These are phyloP conservation scores for Lepidium aucheri DNA, from an alignment of 345 rosid species.

Conservation along the genomic window DNA sequence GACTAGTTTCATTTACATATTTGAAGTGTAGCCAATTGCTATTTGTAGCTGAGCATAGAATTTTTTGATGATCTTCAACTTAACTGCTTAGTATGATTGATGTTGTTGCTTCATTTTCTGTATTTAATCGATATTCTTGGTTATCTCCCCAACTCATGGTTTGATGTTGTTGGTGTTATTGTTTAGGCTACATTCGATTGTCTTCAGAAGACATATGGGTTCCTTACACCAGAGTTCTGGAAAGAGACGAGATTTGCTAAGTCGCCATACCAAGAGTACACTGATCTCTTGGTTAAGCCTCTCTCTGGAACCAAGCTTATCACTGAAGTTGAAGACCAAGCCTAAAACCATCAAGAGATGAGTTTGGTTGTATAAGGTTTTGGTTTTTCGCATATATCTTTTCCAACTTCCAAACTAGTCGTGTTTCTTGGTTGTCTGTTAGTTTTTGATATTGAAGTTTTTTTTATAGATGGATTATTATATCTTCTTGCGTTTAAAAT, in stretches of 20 bases:
- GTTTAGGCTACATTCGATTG: slow-evolving; percentile 53
- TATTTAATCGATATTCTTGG: not conserved
- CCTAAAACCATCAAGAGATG: not conserved
- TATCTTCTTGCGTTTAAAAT: not conserved
- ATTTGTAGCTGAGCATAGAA: not conserved
- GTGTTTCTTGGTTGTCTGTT: not conserved
- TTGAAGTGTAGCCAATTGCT: not conserved
- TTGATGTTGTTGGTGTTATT: not conserved
- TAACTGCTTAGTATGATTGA: not conserved
- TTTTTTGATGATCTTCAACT: not conserved
- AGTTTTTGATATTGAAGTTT: not conserved
- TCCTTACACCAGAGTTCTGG: slow-evolving; percentile 80
- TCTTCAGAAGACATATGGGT: slow-evolving; percentile 62
- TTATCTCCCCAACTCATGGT: no score
- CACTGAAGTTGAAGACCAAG: slow-evolving; percentile 7
- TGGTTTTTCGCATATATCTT: not conserved
- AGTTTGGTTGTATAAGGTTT: not conserved
- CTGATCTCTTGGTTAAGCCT: slow-evolving; percentile 41
- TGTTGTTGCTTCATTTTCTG: not conserved
- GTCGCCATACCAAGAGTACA: slow-evolving; percentile 60
- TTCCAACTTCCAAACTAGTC: not conserved
- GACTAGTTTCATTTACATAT: not conserved
- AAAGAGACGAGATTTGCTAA: slow-evolving; percentile 45
- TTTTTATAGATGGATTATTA: not conserved
- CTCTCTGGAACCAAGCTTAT: not conserved